Evolutionary conservation across 768 basidiomycete species (phyloP).

Genomic region (Lactifluus echinatus): DNA sequence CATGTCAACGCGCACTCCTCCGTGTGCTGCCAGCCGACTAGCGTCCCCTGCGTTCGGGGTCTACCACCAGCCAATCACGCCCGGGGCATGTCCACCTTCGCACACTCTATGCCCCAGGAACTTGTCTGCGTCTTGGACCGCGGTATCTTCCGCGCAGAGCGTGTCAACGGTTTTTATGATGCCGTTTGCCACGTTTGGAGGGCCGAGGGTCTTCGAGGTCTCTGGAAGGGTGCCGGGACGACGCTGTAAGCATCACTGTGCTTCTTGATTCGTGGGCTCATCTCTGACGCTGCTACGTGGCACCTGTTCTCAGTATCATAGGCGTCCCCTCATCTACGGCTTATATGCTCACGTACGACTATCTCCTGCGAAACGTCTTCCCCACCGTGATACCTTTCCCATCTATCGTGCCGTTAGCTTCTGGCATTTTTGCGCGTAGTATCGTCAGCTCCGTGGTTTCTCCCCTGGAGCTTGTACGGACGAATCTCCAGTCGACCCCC

Average conservation of each 20-base stretch:
- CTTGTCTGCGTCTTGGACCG: conserved; percentile 77
- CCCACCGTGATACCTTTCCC: conserved; percentile 51
- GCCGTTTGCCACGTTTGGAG: conserved; percentile 72
- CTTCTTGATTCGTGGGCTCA: background rate
- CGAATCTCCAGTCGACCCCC: conserved; percentile 87
- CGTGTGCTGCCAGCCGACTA: conserved; percentile 62
- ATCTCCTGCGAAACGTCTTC: conserved; percentile 57
- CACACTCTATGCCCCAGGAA: conserved; percentile 46
- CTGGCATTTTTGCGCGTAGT: conserved; percentile 78
- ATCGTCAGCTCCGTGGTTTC: conserved; percentile 70
- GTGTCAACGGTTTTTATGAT: conserved; percentile 79
- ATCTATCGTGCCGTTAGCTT: conserved; percentile 58
- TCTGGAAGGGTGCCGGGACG: conserved; percentile 96
- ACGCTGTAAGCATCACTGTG: conserved; percentile 52
- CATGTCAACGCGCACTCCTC: conserved; percentile 45
- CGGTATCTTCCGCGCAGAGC: conserved; percentile 59
- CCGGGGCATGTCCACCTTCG: conserved; percentile 70
- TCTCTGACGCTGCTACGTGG: conserved; percentile 12
- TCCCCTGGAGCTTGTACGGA: conserved; percentile 88
- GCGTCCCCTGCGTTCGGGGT: conserved; percentile 21
- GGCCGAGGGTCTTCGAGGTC: conserved; percentile 72
- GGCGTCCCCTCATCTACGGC: conserved; percentile 86
- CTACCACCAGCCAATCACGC: conserved; percentile 43
- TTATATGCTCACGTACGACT: conserved; percentile 96
- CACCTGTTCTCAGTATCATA: conserved; percentile 55